phyloP scores from a whole-genome alignment of 2,329 filamentous ascomycete genomes.

The Talaromyces sp. region DNA sequence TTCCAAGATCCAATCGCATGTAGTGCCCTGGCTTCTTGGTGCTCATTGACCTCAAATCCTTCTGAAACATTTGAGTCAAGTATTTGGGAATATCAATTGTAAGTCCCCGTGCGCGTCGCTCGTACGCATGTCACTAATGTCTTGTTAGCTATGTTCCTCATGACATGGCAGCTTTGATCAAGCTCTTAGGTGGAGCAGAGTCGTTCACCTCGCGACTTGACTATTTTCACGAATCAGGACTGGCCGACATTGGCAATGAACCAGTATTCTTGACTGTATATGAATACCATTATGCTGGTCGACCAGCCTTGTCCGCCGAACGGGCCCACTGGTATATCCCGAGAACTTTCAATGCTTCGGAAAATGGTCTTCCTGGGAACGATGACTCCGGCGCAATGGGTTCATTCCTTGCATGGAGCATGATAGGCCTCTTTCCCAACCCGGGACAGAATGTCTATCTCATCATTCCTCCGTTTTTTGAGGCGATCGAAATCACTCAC shows the following conservation, averaged over 20 bases:
- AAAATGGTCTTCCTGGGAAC: slow-evolving; percentile 65
- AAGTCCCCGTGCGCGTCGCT: slow-evolving; percentile 56
- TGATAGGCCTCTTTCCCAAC: slow-evolving; percentile 72
- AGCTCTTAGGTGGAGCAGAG: slow-evolving; percentile 61
- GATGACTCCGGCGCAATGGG: slow-evolving; percentile 73
- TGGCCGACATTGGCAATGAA: slow-evolving; percentile 68
- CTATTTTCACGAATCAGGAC: slow-evolving; percentile 64
- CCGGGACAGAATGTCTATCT: slow-evolving; percentile 69
- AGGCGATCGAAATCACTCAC: slow-evolving; percentile 58
- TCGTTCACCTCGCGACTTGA: slow-evolving; percentile 62
- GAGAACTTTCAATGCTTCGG: slow-evolving; percentile 58
- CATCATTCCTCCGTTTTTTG: slow-evolving; percentile 68
- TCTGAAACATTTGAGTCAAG: slow-evolving; percentile 37
- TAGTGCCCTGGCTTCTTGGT: slow-evolving; percentile 26
- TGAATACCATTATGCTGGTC: slow-evolving; percentile 70
- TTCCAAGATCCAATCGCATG: slow-evolving; percentile 61
- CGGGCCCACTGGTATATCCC: slow-evolving; percentile 68
- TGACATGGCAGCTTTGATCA: slow-evolving; percentile 57
- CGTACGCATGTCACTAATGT: slow-evolving; percentile 49
- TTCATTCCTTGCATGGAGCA: slow-evolving; percentile 64
- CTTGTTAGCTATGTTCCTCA: slow-evolving; percentile 52
- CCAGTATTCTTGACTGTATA: slow-evolving; percentile 66
- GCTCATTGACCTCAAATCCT: slow-evolving; percentile 33
- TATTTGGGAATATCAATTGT: slow-evolving; percentile 45
- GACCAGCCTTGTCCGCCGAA: slow-evolving; percentile 54